Evolutionary conservation across 106 monocot species (phyloP), one percentile per base, ranked within the genome.

Genomic region (Hemerocallis citrina): DNA sequence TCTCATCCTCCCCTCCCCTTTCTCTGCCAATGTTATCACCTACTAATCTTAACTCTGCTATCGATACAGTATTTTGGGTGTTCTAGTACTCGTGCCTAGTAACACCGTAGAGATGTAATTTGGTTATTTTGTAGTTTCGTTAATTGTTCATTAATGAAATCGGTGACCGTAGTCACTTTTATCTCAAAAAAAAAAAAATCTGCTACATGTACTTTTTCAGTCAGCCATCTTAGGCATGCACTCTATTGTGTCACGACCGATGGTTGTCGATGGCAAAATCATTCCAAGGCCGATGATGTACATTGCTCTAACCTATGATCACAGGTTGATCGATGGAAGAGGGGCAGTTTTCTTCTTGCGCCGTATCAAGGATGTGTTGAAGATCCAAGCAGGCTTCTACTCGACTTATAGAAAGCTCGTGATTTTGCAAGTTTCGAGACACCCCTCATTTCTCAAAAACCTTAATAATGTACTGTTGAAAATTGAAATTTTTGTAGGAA

Each of bases 171-270:
- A n/a, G n/a, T n/a, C 14, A 3, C 7, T 22, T 28, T n/a, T n/a
- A 34, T 32, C 61, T 30, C 56, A 7, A n/a, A n/a, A n/a, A n/a
- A n/a, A n/a, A n/a, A n/a, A n/a, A n/a, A n/a, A n/a, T 50, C 23
- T 14, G 7, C 31, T 54, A 15, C 52, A 8, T 2, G 0, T 59
- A 39, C 13, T n/a, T 28, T 61, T 72, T 55, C 79, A 95, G 94
- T 95, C 94, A 0, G 89, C 94, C 2, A 89, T 95, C 63, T 73
- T 95, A 0, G 94, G 94, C 30, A 89, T 95, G 94, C 94, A 95
- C 62, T 89, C 89, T 1, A 84, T 95, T 21, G 83, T 84, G 3
- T 50, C 41, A 3, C 86, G 94, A 5, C 83, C 94, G 2, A 74
- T 89, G 78, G 94, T 89, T 24, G 85, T 89, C 14, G 73, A 68